phyloP scores from a whole-genome alignment of 805 yeast species.

The Komagataella kurtzmanii region DNA sequence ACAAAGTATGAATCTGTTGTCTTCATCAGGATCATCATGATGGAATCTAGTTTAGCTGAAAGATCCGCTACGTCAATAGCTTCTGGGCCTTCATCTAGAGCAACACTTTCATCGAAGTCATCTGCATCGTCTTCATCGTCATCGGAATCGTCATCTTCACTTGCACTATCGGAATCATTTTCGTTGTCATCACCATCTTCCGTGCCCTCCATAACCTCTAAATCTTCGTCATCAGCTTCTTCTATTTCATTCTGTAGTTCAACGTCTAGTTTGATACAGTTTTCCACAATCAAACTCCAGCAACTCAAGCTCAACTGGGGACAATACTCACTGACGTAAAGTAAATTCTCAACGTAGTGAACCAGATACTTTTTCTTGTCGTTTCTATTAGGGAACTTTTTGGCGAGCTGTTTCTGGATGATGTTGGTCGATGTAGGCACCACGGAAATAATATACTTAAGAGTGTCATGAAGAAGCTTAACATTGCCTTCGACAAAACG shows the following conservation, averaged over 20 bases:
- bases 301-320: constrained; percentile 59
- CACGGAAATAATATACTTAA: constrained; percentile 49
- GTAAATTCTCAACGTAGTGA: constrained; percentile 53
- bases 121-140: constrained; percentile 15
- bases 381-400: constrained; percentile 71
- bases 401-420: constrained; percentile 43
- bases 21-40: constrained; percentile 46
- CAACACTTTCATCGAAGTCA: constrained; percentile 20
- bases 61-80: constrained; percentile 36
- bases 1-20: constrained; percentile 22
- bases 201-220: constrained; percentile 6
- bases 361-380: constrained; percentile 37
- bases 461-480: constrained; percentile 46
- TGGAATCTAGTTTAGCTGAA: constrained; percentile 58
- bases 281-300: constrained; percentile 75
- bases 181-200: constrained; percentile 28
- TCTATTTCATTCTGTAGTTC: constrained; percentile 84
- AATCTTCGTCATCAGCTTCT: constrained; percentile 68
- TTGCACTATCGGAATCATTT: constrained; percentile 15
- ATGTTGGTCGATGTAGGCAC: constrained; percentile 73
- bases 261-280: constrained; percentile 77
- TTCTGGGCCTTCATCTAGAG: constrained; percentile 12
- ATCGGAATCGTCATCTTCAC: constrained; percentile 12
- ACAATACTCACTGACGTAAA: constrained; percentile 52
- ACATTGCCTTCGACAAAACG: constrained; percentile 31